Evolutionary conservation across 108 stramenopile species (phyloP).

Genomic region (Mayamaea pseudoterrestris): DNA sequence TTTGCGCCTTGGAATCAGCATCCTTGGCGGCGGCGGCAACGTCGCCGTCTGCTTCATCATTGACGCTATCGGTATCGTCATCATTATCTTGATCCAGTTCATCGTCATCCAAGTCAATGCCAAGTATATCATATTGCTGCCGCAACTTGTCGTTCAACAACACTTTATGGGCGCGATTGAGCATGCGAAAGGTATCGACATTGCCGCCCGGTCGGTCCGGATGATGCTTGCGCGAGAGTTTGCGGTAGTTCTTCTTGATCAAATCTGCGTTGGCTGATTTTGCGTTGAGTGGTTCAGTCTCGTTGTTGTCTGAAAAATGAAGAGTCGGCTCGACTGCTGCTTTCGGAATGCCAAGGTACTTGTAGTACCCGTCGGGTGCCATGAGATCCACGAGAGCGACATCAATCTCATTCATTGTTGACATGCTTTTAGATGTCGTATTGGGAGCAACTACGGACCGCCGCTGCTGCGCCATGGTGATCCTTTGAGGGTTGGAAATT

Average conservation of each 20-base stretch:
- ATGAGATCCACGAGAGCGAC: slow-evolving; percentile 59
- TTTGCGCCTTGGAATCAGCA: neutral
- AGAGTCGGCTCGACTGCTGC: neutral
- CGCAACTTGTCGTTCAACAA: slow-evolving; percentile 52
- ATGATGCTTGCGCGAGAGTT: slow-evolving; percentile 42
- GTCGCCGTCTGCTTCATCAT: neutral
- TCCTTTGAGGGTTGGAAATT: too few species aligned
- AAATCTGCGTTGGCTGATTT: slow-evolving; percentile 34
- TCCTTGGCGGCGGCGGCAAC: neutral
- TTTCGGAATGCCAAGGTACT: slow-evolving; percentile 51
- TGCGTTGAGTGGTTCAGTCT: neutral
- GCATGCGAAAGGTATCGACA: slow-evolving; percentile 60
- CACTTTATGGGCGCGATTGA: slow-evolving; percentile 70
- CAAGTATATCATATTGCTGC: slow-evolving; percentile 73
- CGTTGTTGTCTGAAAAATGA: neutral
- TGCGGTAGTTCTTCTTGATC: slow-evolving; percentile 73
- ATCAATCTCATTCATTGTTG: too few species aligned
- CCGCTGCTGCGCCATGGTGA: too few species aligned
- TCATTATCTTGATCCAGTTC: slow-evolving; percentile 22
- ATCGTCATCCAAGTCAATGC: slow-evolving; percentile 76
- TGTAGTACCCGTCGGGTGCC: slow-evolving; percentile 76
- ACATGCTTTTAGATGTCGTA: too few species aligned
- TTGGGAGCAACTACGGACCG: too few species aligned
- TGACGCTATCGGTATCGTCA: slow-evolving; percentile 4
- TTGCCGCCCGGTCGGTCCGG: slow-evolving; percentile 67